Conservation (phyloP, 2,329 filamentous ascomycete genomes). For the Trichophyton rubrum region DNA sequence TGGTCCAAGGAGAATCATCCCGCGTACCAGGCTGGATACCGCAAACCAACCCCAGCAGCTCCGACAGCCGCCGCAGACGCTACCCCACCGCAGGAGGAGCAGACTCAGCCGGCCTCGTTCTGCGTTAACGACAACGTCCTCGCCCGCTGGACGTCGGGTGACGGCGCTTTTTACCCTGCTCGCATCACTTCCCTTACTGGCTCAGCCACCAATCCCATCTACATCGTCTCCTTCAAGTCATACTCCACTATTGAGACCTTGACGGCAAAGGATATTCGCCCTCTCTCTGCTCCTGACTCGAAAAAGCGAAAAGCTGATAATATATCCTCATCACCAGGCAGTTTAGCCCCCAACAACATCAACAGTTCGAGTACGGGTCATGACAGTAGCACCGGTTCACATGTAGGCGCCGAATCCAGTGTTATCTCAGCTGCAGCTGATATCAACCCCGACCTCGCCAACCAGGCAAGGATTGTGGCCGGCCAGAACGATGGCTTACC, state of each 20-base stretch:
- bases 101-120: conserved; percentile 47
- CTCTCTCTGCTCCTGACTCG: conserved; percentile 52
- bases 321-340: conserved; percentile 41
- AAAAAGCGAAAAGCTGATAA: conserved; percentile 80
- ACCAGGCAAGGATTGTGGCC: conserved; percentile 48
- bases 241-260: conserved; percentile 73
- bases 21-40: conserved; percentile 53
- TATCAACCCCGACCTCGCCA: conserved; percentile 53
- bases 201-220: conserved; percentile 79
- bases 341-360: not conserved
- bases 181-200: conserved; percentile 90
- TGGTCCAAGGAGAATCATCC: conserved; percentile 73
- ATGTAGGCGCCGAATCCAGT: conserved; percentile 27
- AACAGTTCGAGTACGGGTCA: not conserved
- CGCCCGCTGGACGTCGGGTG: conserved; percentile 81
- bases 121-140: conserved; percentile 80
- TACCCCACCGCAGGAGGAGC: conserved; percentile 39
- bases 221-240: conserved; percentile 87
- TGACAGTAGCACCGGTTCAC: not conserved
- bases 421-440: conserved; percentile 56
- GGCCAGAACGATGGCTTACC: conserved; percentile 49
- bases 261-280: conserved; percentile 69
- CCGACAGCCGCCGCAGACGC: conserved; percentile 20
- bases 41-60: conserved; percentile 23
- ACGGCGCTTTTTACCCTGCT: conserved; percentile 82